A percentile compares a stretch with the other conserved stretches of the same genome.
Evolutionary conservation across 768 basidiomycete genomes (phyloP).

Genomic region (Sutorius australiensis): DNA sequence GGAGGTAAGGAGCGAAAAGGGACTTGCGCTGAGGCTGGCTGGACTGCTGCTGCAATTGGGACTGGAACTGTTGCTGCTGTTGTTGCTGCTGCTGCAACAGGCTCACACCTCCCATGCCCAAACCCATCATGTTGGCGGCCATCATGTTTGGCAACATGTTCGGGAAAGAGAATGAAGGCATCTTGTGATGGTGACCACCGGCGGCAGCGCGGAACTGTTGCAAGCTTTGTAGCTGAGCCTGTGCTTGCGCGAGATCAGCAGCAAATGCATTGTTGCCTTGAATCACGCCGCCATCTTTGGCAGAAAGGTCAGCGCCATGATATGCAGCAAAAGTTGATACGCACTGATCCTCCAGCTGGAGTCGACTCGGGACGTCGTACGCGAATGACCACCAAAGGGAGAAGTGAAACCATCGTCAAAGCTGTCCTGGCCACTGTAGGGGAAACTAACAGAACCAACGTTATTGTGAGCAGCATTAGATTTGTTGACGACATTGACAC

Average conservation of each 20-base stretch:
- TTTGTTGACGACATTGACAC: conserved; percentile 89
- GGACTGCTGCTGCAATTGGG: conserved; percentile 90
- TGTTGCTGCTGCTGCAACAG: conserved; percentile 90
- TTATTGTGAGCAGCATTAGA: conserved; percentile 41
- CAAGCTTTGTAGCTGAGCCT: conserved; percentile 92
- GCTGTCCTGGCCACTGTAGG: conserved; percentile 53
- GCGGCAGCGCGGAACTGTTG: conserved; percentile 96
- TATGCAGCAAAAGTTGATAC: conserved; percentile 28
- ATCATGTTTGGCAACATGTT: conserved; percentile 98
- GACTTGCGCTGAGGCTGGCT: conserved; percentile 95
- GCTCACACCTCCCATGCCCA: conserved; percentile 77
- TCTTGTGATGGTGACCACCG: conserved; percentile 92
- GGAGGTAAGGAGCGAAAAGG: conserved; percentile 96
- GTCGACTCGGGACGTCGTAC: conserved; percentile 71
- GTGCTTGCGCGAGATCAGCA: conserved; percentile 91
- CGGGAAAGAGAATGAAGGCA: conserved; percentile 96
- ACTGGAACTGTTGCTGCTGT: conserved; percentile 71
- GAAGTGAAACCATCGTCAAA: conserved; percentile 81
- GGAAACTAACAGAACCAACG: conserved; percentile 48
- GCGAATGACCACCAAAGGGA: conserved; percentile 64
- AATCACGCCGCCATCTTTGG: conserved; percentile 67
- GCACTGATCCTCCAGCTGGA: conserved; percentile 87
- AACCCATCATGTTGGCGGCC: conserved; percentile 95
- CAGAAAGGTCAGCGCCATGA: conserved; percentile 8
- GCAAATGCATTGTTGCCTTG: conserved; percentile 62